Evolutionary conservation across 352 stramenopile genomes (phyloP), one percentile per base, ranked within the genome.

Genomic region (Phytophthora capsici): DNA sequence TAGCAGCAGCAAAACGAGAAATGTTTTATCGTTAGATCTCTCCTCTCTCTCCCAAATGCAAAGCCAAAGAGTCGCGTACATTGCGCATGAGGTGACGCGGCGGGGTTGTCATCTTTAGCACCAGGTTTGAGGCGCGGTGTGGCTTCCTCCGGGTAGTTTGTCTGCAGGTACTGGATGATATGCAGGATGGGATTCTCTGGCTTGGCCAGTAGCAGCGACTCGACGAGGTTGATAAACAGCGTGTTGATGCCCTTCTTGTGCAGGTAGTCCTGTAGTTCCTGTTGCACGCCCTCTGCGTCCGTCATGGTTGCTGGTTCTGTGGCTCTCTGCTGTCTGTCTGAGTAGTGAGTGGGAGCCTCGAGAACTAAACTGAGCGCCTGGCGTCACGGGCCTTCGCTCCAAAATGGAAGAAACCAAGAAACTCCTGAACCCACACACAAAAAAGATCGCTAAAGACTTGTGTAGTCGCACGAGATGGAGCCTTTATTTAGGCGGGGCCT

Each of bases 241-340:
- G 85, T 94, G 75, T 96, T 97, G 69, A 97, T 95, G 73, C 89
- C 88, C 62, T 97, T 97, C 72, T 93, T 90, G 69, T 95, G 86
- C 57, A 97, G 57, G 61, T 97, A 97, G 34, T 95, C 86, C 78
- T 97, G 90, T 71, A 97, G 80, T 69, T 97, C 90, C 61, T 96
- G 87, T 63, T 97, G 90, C 63, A 97, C 88, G 46, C 82, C 82
- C 57, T 96, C 86, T 12, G 84, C 88, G 75, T 96, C 86, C 50
- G 88, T 66, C 88, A 96, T 96, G n/a, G 22, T 34, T n/a, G 10
- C 9, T 28, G n/a, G 25, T 6, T 28, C 43, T 54, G 19, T 32
- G 37, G 34, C 14, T 51, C 54, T 57, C 38, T 53, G 62, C 32
- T 46, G 20, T 53, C 32, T 72, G 20, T 37, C 23, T 52, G 51